Percentiles rank a stretch among this genome's conserved stretches.
Conservation (phyloP, 495 filamentous ascomycete species). For the Choiromyces venosus region DNA sequence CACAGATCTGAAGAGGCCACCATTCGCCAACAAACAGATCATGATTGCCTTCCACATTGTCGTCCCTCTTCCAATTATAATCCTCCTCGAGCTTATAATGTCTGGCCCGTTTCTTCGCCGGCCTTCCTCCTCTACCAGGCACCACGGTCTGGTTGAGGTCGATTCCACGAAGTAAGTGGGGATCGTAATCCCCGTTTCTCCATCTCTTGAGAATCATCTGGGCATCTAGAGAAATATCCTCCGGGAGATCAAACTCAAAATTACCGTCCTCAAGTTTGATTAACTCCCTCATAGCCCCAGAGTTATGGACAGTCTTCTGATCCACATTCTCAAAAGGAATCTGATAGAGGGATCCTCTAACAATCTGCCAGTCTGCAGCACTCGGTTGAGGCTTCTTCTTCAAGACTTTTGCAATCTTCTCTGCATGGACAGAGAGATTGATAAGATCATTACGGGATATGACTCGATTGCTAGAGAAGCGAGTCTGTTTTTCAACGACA, state of each 20-base stretch:
- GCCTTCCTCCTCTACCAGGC: constrained; percentile 6
- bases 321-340: constrained; percentile 26
- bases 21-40: constrained; percentile 52
- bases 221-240: constrained; percentile 27
- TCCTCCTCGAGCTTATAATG: constrained; percentile 42
- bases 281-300: constrained; percentile 11
- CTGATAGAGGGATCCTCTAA: constrained; percentile 4
- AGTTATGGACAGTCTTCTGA: constrained; percentile 15
- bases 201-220: constrained; percentile 40
- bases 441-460: constrained; percentile 2
- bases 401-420: neutral
- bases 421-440: neutral
- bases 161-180: constrained; percentile 51
- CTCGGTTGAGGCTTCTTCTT: neutral
- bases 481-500: neutral
- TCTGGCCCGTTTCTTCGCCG: constrained; percentile 23
- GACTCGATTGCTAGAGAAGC: constrained; percentile 3
- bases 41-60: constrained; percentile 48
- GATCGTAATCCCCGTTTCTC: constrained; percentile 44
- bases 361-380: neutral
- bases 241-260: constrained; percentile 14
- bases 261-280: neutral
- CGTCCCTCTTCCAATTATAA: constrained; percentile 30
- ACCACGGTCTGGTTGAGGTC: constrained; percentile 23
- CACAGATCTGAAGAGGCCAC: constrained; percentile 54